Base-by-base conservation (phyloP, 2,329 filamentous ascomycete genomes). In the Cercospora berteroae region DNA sequence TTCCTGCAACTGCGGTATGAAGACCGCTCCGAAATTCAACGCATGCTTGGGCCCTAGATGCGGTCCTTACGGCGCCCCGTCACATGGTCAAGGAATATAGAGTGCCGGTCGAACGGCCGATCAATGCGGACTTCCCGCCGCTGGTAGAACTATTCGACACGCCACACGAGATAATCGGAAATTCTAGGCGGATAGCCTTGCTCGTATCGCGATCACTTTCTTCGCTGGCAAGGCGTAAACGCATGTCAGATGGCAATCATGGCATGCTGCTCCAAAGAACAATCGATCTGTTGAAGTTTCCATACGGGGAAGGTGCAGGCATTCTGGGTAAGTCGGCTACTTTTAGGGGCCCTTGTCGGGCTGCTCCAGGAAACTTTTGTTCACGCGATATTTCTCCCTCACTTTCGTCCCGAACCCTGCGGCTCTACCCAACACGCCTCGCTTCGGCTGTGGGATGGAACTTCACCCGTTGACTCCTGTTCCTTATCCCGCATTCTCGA, bases 1-100 rank as follows among this genome's bases (percentile, higher is more conserved):
- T 31, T 55, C 44, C 48, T 56, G 48, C 60, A 63, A 27, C 60
- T 56, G 44, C 60, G 60, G 60, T 23, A 63, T 63, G 60, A 63
- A 63, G 16, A 36, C 60, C 60, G 60, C 44, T 63, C 60, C 60
- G 60, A 63, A 20, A 52, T 25, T 55, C 48, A 12, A 50, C 42
- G 39, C 39, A 16, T 55, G 6, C 39, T 27, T 25, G 42, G 31
- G 23, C 16, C 23, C 23, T 27, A 13, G 48, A 55, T 13, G 48
- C 48, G 48, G 20, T 55, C 48, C 48, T 55, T 12, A 55, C 23
- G 7, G 23, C 36, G 36, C 23, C 25, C 23, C 23, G 6, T 27
- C 23, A 55, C 48, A 55, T 27, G 48, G 48, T 27, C 48, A 55
- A 55, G 48, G 48, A 25, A 16, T 25, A 27, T 55, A 25, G 12